Conservation (phyloP, 768 basidiomycete species). For the Fistulinella prunicolor region DNA sequence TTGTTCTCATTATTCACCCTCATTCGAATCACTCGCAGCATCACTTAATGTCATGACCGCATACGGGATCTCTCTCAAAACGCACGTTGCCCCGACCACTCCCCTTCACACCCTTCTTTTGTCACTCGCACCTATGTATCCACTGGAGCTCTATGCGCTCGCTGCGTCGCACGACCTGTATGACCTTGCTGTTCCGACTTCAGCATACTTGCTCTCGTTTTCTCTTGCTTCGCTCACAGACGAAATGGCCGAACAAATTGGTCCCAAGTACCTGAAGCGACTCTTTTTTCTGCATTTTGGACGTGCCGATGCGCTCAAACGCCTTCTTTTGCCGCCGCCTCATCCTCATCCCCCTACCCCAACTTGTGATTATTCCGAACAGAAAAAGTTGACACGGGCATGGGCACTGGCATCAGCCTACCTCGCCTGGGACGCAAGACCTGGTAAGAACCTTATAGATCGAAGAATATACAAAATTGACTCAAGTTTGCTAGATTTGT, state of each 20-base stretch:
- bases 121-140: conserved; percentile 62
- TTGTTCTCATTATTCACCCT: conserved; percentile 71
- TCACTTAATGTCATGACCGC: conserved; percentile 54
- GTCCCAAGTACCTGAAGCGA: conserved; percentile 73
- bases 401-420: conserved; percentile 84
- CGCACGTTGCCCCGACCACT: conserved; percentile 46
- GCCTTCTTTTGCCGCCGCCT: conserved; percentile 71
- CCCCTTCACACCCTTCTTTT: conserved; percentile 61
- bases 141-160: conserved; percentile 70
- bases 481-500: conserved; percentile 52
- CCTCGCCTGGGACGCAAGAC: conserved; percentile 79
- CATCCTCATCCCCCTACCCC: conserved; percentile 70
- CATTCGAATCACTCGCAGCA: conserved; percentile 52
- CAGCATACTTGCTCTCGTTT: conserved; percentile 71
- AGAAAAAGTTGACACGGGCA: conserved; percentile 75
- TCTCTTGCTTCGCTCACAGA: conserved; percentile 67
- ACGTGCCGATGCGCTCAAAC: conserved; percentile 77
- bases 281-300: conserved; percentile 85
- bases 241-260: conserved; percentile 64
- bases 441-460: conserved; percentile 47
- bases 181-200: conserved; percentile 72
- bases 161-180: conserved; percentile 65
- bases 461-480: conserved; percentile 2
- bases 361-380: conserved; percentile 67
- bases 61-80: conserved; percentile 59